Conservation (phyloP, 805 yeast genomes). For the Komagataella kurtzmanii region DNA sequence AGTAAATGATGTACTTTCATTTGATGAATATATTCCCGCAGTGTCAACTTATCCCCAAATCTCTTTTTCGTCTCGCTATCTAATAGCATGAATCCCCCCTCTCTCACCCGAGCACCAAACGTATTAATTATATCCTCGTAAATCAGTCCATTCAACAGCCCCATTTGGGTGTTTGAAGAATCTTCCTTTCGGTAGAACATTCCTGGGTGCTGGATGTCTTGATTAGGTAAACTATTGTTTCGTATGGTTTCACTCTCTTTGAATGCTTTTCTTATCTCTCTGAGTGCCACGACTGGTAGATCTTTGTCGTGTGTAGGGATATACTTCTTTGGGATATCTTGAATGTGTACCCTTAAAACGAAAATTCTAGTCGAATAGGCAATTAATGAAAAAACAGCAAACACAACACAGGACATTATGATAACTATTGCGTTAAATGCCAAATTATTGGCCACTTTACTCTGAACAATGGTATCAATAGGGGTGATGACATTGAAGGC, state of each 20-base stretch:
- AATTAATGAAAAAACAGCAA: slow-evolving; percentile 34
- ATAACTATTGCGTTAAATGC: slow-evolving; percentile 77
- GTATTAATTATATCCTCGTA: slow-evolving; percentile 49
- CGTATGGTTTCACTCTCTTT: slow-evolving; percentile 27
- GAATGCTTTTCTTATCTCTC: slow-evolving; percentile 24
- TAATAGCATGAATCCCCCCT: slow-evolving; percentile 25
- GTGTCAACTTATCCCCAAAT: slow-evolving; percentile 24
- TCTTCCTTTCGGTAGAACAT: slow-evolving; percentile 15
- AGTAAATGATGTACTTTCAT: slow-evolving; percentile 12
- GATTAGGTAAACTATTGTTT: slow-evolving; percentile 25
- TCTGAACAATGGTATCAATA: slow-evolving; percentile 59
- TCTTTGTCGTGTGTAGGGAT: slow-evolving; percentile 55
- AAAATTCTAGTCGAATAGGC: slow-evolving; percentile 48
- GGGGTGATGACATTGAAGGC: slow-evolving; percentile 65
- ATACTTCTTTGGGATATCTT: slow-evolving; percentile 70
- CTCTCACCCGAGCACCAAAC: slow-evolving; percentile 43
- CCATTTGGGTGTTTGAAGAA: slow-evolving; percentile 1
- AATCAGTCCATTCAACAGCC: slow-evolving; percentile 16
- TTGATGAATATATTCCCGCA: slow-evolving; percentile 26
- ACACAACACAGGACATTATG: slow-evolving; percentile 52
- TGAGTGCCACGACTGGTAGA: slow-evolving; percentile 32
- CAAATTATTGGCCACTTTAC: slow-evolving; percentile 38
- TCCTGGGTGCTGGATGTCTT: slow-evolving; percentile 35
- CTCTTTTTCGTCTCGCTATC: slow-evolving; percentile 15
- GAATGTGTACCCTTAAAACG: slow-evolving; percentile 40